Evolutionary conservation across 176 grass and related monocot species (phyloP), one percentile per base, ranked within the genome.

Genomic region (Cenchrus fungigraminus): DNA sequence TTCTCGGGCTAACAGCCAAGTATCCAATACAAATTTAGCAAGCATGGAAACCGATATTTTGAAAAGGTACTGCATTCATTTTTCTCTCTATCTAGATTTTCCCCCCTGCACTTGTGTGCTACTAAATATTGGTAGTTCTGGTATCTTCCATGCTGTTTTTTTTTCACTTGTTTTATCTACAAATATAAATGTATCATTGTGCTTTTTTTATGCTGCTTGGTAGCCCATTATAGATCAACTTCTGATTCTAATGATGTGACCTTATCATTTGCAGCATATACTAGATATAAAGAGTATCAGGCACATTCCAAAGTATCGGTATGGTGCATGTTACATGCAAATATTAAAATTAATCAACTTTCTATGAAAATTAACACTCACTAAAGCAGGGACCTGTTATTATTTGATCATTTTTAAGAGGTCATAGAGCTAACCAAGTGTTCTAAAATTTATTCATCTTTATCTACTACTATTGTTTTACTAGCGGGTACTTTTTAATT

Each of bases 41-140:
- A 83, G 42, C 75, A 63, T 66, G 50, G 79, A 71, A 16, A 43
- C 79, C 49, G 86, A 75, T 74, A 75, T 85, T 82, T 78, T 66
- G 16, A 92, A 94, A 84, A 86, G 91, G 97, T 99, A 94, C 17
- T 42, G 6, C 6, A 46, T 53, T 73, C 9, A 16, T 67, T 79
- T 31, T 28, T 55, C 29, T 42, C 37, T 62, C 63, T 58, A 43
- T 29, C 28, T 51, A 29, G 54, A 34, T 17, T 32, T 12, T 34
- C 34, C 31, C 1, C 52, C 12, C 52, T 52, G 59, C 25, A 29
- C 3, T n/a, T 57, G 19, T 50, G 32, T 84, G 42, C 31, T 60
- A 85, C 59, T 61, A 43, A 63, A 29, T 45, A 83, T 59, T 14
- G 1, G 15, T 31, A 65, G 60, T 52, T 78, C 40, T 44, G 34